A percentile compares a stretch with the other conserved stretches of the same genome.
Conservation (phyloP, 2,329 filamentous ascomycete species). For the Parascedosporium putredinis region DNA sequence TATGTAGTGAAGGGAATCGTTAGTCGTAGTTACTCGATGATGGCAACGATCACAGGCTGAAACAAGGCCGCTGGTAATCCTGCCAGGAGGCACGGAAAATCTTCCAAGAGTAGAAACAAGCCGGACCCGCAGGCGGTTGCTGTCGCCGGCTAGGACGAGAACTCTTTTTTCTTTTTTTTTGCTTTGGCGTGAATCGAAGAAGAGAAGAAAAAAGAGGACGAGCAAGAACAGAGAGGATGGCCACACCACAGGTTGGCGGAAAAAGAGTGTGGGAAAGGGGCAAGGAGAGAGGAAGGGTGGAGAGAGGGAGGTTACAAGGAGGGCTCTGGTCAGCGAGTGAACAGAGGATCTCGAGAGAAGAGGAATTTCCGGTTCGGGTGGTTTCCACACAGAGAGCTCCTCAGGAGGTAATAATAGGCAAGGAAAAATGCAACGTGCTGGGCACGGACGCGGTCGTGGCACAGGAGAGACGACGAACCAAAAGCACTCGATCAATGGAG, state of each 20-base stretch:
- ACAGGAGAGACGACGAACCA: not conserved
- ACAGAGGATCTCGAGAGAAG: conserved; percentile 1
- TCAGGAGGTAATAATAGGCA: conserved; percentile 10
- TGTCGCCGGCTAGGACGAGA: conserved; percentile 3
- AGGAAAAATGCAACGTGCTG: conserved; percentile 15
- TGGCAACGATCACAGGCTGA: conserved; percentile 6
- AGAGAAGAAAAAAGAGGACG: conserved; percentile 3
- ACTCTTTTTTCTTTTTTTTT: too few species aligned
- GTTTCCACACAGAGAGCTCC: conserved; percentile 5
- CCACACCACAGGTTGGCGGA: conserved; percentile 9
- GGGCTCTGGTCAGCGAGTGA: conserved; percentile 1
- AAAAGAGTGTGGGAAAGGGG: not conserved
- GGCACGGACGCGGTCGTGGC: not conserved
- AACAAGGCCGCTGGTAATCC: conserved; percentile 8
- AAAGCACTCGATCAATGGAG: not conserved
- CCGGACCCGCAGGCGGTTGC: conserved; percentile 8
- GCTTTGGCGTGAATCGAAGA: conserved; percentile 3
- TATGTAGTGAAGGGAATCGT: not conserved
- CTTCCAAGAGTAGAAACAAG: conserved; percentile 9
- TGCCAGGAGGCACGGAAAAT: conserved; percentile 10
- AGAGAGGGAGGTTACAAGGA: not conserved
- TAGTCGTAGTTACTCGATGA: conserved; percentile 1
- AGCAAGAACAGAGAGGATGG: not conserved
- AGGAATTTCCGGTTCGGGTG: conserved; percentile 1
- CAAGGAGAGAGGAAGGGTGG: not conserved